Evolutionary conservation across 495 filamentous ascomycete genomes (phyloP), one percentile per base, ranked within the genome.

Genomic region (Hyaloscypha variabilis): DNA sequence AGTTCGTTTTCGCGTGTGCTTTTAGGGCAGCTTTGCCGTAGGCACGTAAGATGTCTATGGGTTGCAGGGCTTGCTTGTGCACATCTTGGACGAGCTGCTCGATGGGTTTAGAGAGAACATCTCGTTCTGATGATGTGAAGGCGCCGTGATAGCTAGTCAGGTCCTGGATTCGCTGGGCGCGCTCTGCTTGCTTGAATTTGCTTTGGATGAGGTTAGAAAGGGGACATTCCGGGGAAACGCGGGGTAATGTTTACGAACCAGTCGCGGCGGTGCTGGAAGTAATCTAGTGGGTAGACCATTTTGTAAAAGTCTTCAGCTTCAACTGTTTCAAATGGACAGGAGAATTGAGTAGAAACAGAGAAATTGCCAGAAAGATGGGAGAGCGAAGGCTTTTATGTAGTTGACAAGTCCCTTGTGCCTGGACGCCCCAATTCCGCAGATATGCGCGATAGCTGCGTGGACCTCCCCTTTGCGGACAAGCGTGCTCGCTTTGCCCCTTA

Each of bases 1-100:
- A 97, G 76, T 97, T 97, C 0, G 93, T 97, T 75, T 90, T 88
- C 54, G 87, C 81, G 58, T 98, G 95, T 6, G 94, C 95, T 68
- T 86, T 88, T 36, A 97, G 76, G 1, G 94, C 91, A 13, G 93
- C 85, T 77, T 96, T 97, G 71, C 92, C 92, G 72, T 97, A 99
- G n/a, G 93, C 87, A 62, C 80, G 87, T 17, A 99, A 87, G 30
- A 99, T 84, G 63, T 94, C 88, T 29, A 90, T 75, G 0, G 93
- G 87, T 3, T 85, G 78, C 50, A 88, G 75, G n/a, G 80, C 75
- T 25, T 86, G 79, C 10, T 85, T 80, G 31, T 96, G 91, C 19
- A 99, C 89, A 77, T 88, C 86, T 52, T 87, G 76, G 3, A 97
- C 93, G 23, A 97, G 83, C 57, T 89, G 77, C 50, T 89, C 84